phyloP scores from a whole-genome alignment of 2,329 filamentous ascomycete species.

The Pestalotiopsis sp. region DNA sequence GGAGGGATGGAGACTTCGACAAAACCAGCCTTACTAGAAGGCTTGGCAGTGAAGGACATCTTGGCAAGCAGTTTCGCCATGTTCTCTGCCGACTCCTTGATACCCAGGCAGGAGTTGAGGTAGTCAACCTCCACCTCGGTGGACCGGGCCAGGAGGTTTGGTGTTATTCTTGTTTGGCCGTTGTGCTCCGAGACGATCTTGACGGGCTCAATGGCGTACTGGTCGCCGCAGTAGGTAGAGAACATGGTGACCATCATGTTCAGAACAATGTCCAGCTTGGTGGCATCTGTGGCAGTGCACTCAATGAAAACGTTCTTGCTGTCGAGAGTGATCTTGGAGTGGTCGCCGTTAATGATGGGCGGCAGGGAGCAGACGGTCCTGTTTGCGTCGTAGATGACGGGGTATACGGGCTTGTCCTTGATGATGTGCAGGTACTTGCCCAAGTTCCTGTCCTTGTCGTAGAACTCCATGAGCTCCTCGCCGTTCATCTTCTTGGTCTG shows the following conservation, averaged over 20 bases:
- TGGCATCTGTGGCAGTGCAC: slow-evolving; percentile 92
- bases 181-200: slow-evolving; percentile 93
- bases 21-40: slow-evolving; percentile 68
- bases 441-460: slow-evolving; percentile 91
- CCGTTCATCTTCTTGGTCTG: slow-evolving; percentile 86
- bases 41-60: slow-evolving; percentile 84
- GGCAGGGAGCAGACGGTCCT: slow-evolving; percentile 87
- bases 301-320: slow-evolving; percentile 97
- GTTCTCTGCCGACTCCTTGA: slow-evolving; percentile 70
- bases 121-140: slow-evolving; percentile 87
- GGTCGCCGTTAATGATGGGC: slow-evolving; percentile 75
- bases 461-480: slow-evolving; percentile 89
- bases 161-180: slow-evolving; percentile 75
- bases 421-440: slow-evolving; percentile 93
- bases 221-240: slow-evolving; percentile 82
- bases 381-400: slow-evolving; percentile 91
- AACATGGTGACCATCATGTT: slow-evolving; percentile 98
- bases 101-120: slow-evolving; percentile 88
- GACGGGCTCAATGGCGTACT: slow-evolving; percentile 91
- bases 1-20: slow-evolving; percentile 83
- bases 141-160: slow-evolving; percentile 73
- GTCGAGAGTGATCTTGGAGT: slow-evolving; percentile 90
- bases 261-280: slow-evolving; percentile 93
- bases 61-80: slow-evolving; percentile 80
- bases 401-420: slow-evolving; percentile 88